Conservation (phyloP, 1,284 basidiomycete genomes). For the Tranzscheliella williamsii region DNA sequence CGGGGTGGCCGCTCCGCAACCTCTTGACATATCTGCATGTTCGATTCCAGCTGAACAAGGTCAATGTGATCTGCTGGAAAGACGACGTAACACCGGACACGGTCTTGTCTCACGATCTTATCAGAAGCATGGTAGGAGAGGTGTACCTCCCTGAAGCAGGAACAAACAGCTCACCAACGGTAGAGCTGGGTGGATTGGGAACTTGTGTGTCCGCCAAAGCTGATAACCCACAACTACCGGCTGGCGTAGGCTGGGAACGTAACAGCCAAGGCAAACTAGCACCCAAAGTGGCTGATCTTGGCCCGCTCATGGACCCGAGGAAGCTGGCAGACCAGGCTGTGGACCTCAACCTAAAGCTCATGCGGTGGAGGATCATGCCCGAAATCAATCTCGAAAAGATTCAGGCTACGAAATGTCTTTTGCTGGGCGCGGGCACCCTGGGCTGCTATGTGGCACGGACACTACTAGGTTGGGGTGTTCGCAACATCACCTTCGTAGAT, state of each 20-base stretch:
- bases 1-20: constrained; percentile 94
- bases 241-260: constrained; percentile 92
- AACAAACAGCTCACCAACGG: neutral
- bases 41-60: constrained; percentile 61
- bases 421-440: constrained; percentile 91
- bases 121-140: constrained; percentile 11
- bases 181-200: constrained; percentile 1
- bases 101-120: no score
- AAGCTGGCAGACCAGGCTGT: constrained; percentile 91
- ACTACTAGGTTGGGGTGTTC: constrained; percentile 83
- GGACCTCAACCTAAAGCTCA: constrained; percentile 93
- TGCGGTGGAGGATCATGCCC: constrained; percentile 96
- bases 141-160: constrained; percentile 7
- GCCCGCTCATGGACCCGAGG: constrained; percentile 89
- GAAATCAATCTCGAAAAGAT: constrained; percentile 85
- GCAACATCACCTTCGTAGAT: constrained; percentile 90
- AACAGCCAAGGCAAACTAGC: constrained; percentile 81
- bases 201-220: constrained; percentile 15
- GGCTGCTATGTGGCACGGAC: constrained; percentile 95
- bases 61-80: constrained; percentile 63
- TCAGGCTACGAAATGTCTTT: constrained; percentile 75
- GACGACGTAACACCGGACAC: constrained; percentile 17
- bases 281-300: constrained; percentile 85
- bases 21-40: constrained; percentile 71
- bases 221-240: constrained; percentile 61